phyloP scores from a whole-genome alignment of 805 yeast genomes.

The Suhomyces sp. region DNA sequence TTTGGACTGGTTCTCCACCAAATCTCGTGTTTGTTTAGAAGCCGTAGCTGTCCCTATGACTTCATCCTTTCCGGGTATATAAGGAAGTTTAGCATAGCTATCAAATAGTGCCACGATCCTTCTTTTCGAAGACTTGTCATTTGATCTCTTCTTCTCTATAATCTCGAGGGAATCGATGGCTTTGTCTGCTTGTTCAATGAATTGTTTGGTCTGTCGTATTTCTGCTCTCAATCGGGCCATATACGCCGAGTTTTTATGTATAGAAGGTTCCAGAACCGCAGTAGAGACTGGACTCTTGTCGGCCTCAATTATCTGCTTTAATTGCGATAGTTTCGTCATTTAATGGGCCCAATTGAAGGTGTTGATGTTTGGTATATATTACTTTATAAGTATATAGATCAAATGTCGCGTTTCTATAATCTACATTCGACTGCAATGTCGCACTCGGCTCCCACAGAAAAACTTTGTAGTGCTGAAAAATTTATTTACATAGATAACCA shows the following conservation, averaged over 20 bases:
- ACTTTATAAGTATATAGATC: no score
- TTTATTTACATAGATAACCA: no score
- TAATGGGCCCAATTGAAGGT: no score
- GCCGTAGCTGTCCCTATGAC: constrained; percentile 28
- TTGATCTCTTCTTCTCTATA: background rate
- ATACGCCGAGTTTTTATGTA: no score
- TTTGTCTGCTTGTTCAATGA: constrained; percentile 21
- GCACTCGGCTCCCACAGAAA: background rate
- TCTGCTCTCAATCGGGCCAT: no score
- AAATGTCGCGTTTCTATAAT: no score
- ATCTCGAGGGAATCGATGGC: constrained; percentile 15
- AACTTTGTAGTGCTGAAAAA: no score
- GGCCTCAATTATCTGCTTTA: no score
- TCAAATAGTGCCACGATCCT: constrained; percentile 20
- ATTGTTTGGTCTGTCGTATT: constrained; percentile 17
- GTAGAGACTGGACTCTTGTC: no score
- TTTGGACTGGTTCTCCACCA: background rate
- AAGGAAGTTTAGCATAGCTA: constrained; percentile 21
- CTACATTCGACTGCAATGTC: background rate
- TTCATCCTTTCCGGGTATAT: constrained; percentile 27
- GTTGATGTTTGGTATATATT: no score
- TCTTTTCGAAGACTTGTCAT: constrained; percentile 5
- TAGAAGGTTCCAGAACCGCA: no score
- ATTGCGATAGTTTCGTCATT: no score
- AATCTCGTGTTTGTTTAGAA: constrained; percentile 6